These are phyloP conservation scores for Exophiala aquamarina DNA, from an alignment of 2,329 filamentous ascomycete species.

Conservation along the genomic window DNA sequence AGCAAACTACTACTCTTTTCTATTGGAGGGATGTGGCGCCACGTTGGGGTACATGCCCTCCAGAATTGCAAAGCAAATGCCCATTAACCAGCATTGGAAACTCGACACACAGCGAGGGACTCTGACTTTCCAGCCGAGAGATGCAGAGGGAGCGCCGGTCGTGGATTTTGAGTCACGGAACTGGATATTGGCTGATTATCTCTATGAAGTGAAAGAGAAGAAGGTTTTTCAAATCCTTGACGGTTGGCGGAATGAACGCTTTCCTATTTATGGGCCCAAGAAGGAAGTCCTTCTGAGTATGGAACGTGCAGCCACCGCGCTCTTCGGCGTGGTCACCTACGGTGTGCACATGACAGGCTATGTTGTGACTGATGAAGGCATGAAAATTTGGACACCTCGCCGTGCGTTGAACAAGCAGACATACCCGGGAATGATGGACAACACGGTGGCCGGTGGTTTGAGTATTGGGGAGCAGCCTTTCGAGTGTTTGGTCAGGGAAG, in stretches of 20 bases:
- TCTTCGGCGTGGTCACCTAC: constrained; percentile 76
- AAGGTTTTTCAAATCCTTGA: constrained; percentile 70
- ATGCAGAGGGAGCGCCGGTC: constrained; percentile 13
- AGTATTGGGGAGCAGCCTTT: constrained; percentile 77
- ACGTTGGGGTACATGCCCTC: constrained; percentile 59
- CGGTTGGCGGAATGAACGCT: constrained; percentile 79
- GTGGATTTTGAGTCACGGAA: constrained; percentile 63
- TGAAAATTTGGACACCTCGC: constrained; percentile 82
- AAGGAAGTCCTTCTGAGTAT: constrained; percentile 67
- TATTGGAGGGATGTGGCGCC: constrained; percentile 64
- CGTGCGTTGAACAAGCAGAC: constrained; percentile 77
- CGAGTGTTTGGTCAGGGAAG: constrained; percentile 81
- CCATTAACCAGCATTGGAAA: constrained; percentile 17
- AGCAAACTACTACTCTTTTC: constrained; percentile 62
- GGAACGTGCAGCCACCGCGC: constrained; percentile 70
- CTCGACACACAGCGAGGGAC: constrained; percentile 11
- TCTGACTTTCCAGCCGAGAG: constrained; percentile 22
- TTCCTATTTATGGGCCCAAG: constrained; percentile 69
- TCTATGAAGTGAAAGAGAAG: constrained; percentile 67
- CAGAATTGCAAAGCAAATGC: constrained; percentile 18
- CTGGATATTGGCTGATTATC: constrained; percentile 55
- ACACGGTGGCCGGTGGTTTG: constrained; percentile 86
- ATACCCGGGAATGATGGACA: constrained; percentile 90
- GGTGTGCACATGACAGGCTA: constrained; percentile 82
- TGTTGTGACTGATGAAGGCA: constrained; percentile 55